These are phyloP conservation scores for Paracoccidioides brasiliensis DNA, from an alignment of 2,329 filamentous ascomycete genomes.

Conservation along the genomic window DNA sequence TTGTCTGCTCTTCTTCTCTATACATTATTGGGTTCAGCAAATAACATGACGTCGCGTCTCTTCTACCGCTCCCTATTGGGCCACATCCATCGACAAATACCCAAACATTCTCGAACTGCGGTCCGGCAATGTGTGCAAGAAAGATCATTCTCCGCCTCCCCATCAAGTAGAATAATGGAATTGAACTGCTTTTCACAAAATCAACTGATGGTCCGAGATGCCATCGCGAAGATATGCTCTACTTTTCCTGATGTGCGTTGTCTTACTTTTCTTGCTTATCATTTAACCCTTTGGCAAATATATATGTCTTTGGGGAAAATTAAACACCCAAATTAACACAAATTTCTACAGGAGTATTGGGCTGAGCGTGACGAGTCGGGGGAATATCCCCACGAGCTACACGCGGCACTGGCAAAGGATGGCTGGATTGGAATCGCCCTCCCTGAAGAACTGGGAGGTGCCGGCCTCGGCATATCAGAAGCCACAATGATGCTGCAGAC, in stretches of 20 bases:
- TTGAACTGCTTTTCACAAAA: constrained; percentile 58
- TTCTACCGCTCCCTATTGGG: constrained; percentile 2
- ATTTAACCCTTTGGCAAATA: constrained; percentile 6
- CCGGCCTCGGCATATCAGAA: constrained; percentile 63
- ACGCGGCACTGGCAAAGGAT: constrained; percentile 58
- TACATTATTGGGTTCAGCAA: not conserved
- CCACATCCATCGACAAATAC: not conserved
- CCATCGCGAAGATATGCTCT: constrained; percentile 54
- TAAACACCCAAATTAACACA: not conserved
- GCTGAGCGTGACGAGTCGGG: constrained; percentile 57
- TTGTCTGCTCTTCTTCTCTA: not conserved
- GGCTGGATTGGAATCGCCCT: constrained; percentile 75
- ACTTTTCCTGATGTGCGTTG: constrained; percentile 49
- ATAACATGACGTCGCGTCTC: constrained; percentile 5
- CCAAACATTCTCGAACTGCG: not conserved
- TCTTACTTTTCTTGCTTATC: not conserved
- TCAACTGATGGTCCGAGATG: constrained; percentile 59
- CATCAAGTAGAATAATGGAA: constrained; percentile 47
- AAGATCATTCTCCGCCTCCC: constrained; percentile 22
- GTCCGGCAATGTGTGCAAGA: not conserved
- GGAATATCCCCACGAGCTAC: constrained; percentile 61
- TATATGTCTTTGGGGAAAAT: not conserved
- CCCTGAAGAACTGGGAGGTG: constrained; percentile 59
- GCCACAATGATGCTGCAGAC: constrained; percentile 82
- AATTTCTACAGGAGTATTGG: constrained; percentile 49